phyloP scores from a whole-genome alignment of 441 rosid species.

The Gossypium schwendimanii region DNA sequence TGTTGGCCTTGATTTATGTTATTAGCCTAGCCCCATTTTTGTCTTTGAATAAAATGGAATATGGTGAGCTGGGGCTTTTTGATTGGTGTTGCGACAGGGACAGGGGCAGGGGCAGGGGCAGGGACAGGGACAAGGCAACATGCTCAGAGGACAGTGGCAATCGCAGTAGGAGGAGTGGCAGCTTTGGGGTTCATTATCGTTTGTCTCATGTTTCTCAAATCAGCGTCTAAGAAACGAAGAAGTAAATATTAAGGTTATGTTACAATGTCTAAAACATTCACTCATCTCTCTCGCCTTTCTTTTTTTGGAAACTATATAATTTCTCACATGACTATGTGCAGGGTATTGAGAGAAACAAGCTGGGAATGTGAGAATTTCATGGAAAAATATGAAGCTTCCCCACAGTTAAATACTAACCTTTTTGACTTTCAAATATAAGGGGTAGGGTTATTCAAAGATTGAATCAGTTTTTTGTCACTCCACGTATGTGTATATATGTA shows the following conservation, averaged over 20 bases:
- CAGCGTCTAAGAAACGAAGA: constrained; percentile 43
- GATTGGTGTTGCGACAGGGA: constrained; percentile 21
- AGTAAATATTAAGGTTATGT: constrained; percentile 30
- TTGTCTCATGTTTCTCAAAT: constrained; percentile 50
- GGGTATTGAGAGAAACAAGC: background rate
- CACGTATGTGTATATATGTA: background rate
- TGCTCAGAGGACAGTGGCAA: constrained; percentile 63
- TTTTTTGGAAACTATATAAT: background rate
- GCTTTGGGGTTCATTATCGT: constrained; percentile 59
- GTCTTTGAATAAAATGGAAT: background rate
- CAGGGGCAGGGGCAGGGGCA: constrained; percentile 37
- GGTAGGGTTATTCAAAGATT: background rate
- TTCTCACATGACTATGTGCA: constrained; percentile 9
- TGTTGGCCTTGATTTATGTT: background rate
- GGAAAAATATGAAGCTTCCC: background rate
- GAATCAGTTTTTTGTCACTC: too few relatives aligned
- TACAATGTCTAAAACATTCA: background rate
- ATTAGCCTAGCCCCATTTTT: background rate
- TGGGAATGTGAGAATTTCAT: background rate
- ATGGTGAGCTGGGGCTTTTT: background rate
- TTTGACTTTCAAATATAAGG: background rate
- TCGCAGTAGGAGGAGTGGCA: constrained; percentile 74
- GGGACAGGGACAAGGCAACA: constrained; percentile 35
- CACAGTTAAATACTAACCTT: background rate
- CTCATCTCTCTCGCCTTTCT: background rate